phyloP scores from a whole-genome alignment of 2,329 filamentous ascomycete genomes.

The Coniochaeta ligniaria region DNA sequence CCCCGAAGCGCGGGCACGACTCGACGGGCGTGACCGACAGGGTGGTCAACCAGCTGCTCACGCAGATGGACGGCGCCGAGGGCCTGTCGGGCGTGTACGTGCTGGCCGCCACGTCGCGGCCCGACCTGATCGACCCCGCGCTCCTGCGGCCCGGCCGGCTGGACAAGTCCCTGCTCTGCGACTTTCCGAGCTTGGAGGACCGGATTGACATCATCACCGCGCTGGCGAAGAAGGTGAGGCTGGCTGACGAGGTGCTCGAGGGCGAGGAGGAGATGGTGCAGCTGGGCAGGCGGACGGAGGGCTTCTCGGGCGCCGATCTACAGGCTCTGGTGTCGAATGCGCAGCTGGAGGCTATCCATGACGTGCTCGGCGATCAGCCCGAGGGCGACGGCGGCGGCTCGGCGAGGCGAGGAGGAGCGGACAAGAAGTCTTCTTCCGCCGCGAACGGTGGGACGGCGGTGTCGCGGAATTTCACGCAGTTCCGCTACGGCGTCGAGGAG shows the following conservation, averaged over 20 bases:
- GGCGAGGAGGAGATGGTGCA: conserved; percentile 54
- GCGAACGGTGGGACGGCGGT: conserved; percentile 3
- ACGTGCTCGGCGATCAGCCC: conserved; percentile 63
- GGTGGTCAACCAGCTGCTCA: conserved; percentile 95
- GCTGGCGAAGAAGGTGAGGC: conserved; percentile 71
- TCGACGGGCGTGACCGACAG: conserved; percentile 97
- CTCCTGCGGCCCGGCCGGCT: conserved; percentile 84
- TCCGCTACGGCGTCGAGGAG: conserved; percentile 65
- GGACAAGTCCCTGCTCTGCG: conserved; percentile 89
- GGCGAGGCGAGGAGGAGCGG: conserved; percentile 19
- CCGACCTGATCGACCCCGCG: conserved; percentile 92
- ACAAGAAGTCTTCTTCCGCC: conserved; percentile 25
- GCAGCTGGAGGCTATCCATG: conserved; percentile 93
- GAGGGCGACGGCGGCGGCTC: background rate
- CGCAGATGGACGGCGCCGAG: conserved; percentile 98
- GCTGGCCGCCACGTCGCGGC: conserved; percentile 84
- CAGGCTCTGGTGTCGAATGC: conserved; percentile 95
- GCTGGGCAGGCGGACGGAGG: conserved; percentile 73
- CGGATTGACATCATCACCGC: conserved; percentile 82
- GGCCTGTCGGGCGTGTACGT: conserved; percentile 94
- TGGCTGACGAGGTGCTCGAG: conserved; percentile 58
- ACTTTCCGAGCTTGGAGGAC: conserved; percentile 74
- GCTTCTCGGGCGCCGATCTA: conserved; percentile 89
- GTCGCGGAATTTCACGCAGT: conserved; percentile 62
- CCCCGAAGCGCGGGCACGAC: conserved; percentile 93